Evolutionary conservation across 768 basidiomycete genomes (phyloP), one percentile per base, ranked within the genome.

Genomic region (Phylloporus sp.): DNA sequence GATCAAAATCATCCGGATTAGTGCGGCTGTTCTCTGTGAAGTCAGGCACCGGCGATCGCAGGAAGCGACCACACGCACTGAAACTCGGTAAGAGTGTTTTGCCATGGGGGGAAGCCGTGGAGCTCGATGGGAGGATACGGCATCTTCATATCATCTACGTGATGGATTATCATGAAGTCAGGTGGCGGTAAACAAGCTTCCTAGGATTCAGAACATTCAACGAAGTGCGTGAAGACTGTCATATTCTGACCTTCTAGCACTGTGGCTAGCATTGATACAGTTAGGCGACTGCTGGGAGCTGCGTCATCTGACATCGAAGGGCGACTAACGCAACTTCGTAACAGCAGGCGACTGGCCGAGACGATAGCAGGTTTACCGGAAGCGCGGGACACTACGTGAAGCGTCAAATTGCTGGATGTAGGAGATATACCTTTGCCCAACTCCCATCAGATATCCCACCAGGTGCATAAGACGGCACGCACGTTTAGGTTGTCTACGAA

Each of bases 51-150:
- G 6, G 14, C 38, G 27, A 39, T 41, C 3, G 13, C 28, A 9
- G 3, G 7, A n/a, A n/a, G n/a, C n/a, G n/a, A 9, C 7, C 20
- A 37, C 10, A 67, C 84, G 66, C 60, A 90, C 89, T 81, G 75
- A 50, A 91, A 81, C 63, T 91, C 89, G 36, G 86, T 86, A 33
- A 91, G 67, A 45, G 82, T 72, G n/a, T 82, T 78, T 56, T 91
- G 89, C 88, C 89, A 91, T 14, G 89, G 89, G 15, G 89, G 89
- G 56, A 84, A 90, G 5, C 83, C 84, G 54, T 84, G 69, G 18
- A 90, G 69, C 61, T 90, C 86, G 41, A 83, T 64, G 1, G 84
- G 79, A 20, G 69, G 57, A 31, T 58, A 61, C 29, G 67, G 63
- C 29, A 62, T 63, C 38, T 56, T 64, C 11, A 67, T 60, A 3